Evolutionary conservation across 2,329 filamentous ascomycete genomes (phyloP), one percentile per base, ranked within the genome.

Genomic region (Beauveria sp.): DNA sequence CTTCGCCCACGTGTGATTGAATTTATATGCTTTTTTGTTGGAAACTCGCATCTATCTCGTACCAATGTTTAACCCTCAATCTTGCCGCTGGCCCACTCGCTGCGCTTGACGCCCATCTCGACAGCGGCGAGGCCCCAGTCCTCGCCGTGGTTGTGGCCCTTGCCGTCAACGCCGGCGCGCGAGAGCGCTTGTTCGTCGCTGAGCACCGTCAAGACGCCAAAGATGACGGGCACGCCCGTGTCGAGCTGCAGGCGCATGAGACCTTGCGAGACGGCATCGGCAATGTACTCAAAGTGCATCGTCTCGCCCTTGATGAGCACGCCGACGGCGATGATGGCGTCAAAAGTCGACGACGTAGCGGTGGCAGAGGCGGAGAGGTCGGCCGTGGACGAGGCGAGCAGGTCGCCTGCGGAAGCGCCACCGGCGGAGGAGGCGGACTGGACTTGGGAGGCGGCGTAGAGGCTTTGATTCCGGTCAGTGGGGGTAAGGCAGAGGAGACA

Each of bases 231-330:
- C 56, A 96, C 85, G 50, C 91, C 90, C 10, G 86, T 87, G 73
- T 99, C 93, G 60, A 98, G 81, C 75, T 96, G 92, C 63, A 98
- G 87, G 66, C 91, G 87, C 95, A 99, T 99, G 64, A 99, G 81
- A 7, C 91, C 95, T 64, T 96, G 91, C 62, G 87, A 91, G 7
- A 96, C 92, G 46, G 91, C 86, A 66, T 98, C 95, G 47, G 93
- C 84, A 69, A 99, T 99, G 78, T 99, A 98, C 78, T 99, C 95
- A 71, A 99, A 99, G 78, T 99, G 95, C 92, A 97, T 97, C 7
- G 95, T 98, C 77, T 96, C 90, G 73, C 95, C 95, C 80, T 99
- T 99, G 79, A 99, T 97, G 64, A 99, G 85, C 61, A 96, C 93
- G 61, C 95, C 95, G 67, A 99, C 90, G 58, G 95, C 92, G 67